These are phyloP conservation scores for Solanum hybrid DNA, from an alignment of 305 asterid genomes.

Conservation along the genomic window DNA sequence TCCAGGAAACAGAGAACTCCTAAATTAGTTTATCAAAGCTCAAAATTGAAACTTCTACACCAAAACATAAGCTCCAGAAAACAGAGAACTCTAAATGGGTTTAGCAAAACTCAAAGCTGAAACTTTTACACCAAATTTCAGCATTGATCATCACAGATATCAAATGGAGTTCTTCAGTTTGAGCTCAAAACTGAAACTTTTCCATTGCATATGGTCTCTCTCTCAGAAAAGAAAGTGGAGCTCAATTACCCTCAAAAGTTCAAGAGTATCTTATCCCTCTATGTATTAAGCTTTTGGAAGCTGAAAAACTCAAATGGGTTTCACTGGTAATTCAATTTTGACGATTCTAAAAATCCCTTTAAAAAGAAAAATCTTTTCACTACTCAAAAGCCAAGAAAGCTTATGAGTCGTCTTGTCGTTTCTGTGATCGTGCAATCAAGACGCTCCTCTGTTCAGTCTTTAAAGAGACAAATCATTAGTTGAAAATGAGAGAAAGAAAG, in stretches of 20 bases:
- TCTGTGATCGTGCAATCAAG: neutral
- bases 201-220: neutral
- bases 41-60: neutral
- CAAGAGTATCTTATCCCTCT: neutral
- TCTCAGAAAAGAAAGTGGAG: neutral
- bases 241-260: neutral
- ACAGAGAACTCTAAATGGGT: neutral
- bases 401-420: neutral
- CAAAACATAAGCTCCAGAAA: neutral
- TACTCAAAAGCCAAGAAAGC: neutral
- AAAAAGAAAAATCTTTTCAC: neutral
- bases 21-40: neutral
- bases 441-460: slow-evolving; percentile 5
- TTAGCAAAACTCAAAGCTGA: neutral
- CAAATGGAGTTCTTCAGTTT: neutral
- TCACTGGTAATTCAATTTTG: neutral
- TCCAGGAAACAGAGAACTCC: neutral
- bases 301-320: slow-evolving; percentile 1
- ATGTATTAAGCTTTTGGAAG: neutral
- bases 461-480: slow-evolving; percentile 1
- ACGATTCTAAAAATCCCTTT: neutral
- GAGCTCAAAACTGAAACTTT: neutral
- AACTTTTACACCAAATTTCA: neutral
- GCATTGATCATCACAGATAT: neutral
- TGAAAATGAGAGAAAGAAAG: neutral